A percentile compares a stretch with the other conserved stretches of the same genome.
Evolutionary conservation across 805 yeast species (phyloP).

Genomic region (Peterozyma toletana): DNA sequence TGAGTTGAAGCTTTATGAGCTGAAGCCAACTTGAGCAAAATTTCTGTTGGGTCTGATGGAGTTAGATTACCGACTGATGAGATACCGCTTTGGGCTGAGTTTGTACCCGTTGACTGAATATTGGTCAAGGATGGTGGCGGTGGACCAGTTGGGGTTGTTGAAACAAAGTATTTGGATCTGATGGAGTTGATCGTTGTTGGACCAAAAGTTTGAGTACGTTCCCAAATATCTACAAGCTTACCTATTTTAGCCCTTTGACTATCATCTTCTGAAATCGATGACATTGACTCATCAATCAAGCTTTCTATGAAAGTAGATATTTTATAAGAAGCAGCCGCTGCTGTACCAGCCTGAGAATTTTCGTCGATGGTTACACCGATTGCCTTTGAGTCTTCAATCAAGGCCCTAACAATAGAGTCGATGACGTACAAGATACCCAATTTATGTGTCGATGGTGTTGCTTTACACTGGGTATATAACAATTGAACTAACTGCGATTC

Average conservation of each 20-base stretch:
- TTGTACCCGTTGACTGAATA: slow-evolving; percentile 1
- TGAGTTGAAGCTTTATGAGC: slow-evolving; percentile 19
- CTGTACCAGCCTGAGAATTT: slow-evolving; percentile 60
- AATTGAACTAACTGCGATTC: slow-evolving; percentile 47
- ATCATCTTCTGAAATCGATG: slow-evolving; percentile 36
- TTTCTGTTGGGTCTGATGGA: slow-evolving; percentile 44
- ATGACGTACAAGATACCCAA: slow-evolving; percentile 86
- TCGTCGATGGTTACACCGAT: slow-evolving; percentile 38
- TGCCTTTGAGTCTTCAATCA: slow-evolving; percentile 65
- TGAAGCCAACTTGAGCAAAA: slow-evolving; percentile 64
- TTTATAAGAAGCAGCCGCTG: slow-evolving; percentile 63
- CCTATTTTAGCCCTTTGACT: slow-evolving; percentile 68
- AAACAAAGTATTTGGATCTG: slow-evolving; percentile 49
- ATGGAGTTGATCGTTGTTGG: slow-evolving; percentile 46
- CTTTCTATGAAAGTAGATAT: slow-evolving; percentile 59
- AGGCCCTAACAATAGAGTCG: slow-evolving; percentile 87
- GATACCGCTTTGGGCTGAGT: slow-evolving; percentile 8
- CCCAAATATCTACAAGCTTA: slow-evolving; percentile 91
- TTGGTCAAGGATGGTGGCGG: slow-evolving; percentile 37
- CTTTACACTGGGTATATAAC: slow-evolving; percentile 61
- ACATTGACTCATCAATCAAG: slow-evolving; percentile 55
- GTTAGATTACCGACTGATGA: background rate
- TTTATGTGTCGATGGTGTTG: slow-evolving; percentile 73
- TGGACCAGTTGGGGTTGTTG: slow-evolving; percentile 69
- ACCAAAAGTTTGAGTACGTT: slow-evolving; percentile 70